Evolutionary conservation across 352 stramenopile genomes (phyloP).

Genomic region (Achlya hypogyna): DNA sequence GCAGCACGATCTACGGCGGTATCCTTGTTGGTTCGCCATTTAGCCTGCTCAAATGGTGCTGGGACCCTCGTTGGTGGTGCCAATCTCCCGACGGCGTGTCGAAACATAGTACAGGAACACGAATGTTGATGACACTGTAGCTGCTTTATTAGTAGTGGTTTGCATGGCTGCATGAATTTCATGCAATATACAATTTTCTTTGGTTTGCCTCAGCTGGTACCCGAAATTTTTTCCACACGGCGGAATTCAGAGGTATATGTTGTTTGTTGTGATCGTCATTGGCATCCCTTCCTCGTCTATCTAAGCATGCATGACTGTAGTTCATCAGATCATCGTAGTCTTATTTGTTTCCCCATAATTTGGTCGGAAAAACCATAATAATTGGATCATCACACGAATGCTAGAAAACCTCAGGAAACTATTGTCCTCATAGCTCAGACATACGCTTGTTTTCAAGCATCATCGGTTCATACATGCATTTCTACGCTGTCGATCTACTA

Average conservation of each 20-base stretch:
- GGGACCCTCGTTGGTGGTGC: too few relatives aligned
- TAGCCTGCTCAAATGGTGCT: too few relatives aligned
- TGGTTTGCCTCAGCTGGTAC: constrained; percentile 22
- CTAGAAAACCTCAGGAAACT: constrained; percentile 19
- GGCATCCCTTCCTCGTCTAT: not conserved
- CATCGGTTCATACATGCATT: too few relatives aligned
- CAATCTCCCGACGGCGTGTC: too few relatives aligned
- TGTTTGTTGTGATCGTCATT: constrained; percentile 17
- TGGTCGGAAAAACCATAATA: constrained; percentile 4
- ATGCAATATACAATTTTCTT: too few relatives aligned
- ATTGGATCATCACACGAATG: constrained; percentile 15
- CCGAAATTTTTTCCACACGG: constrained; percentile 21
- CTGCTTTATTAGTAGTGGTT: too few relatives aligned
- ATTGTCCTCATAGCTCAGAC: constrained; percentile 18
- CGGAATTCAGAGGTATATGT: constrained; percentile 23
- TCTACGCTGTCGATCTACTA: too few relatives aligned
- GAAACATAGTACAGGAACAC: too few relatives aligned
- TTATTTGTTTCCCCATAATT: constrained; percentile 13
- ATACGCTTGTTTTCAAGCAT: constrained; percentile 22
- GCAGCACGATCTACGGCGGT: too few relatives aligned
- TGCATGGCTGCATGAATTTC: too few relatives aligned
- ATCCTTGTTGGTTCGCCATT: too few relatives aligned
- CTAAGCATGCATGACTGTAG: not conserved
- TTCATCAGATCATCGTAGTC: constrained; percentile 24
- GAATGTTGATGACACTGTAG: too few relatives aligned